Base-by-base conservation (phyloP, 805 yeast species). In the Yarrowia phangngaensis region DNA sequence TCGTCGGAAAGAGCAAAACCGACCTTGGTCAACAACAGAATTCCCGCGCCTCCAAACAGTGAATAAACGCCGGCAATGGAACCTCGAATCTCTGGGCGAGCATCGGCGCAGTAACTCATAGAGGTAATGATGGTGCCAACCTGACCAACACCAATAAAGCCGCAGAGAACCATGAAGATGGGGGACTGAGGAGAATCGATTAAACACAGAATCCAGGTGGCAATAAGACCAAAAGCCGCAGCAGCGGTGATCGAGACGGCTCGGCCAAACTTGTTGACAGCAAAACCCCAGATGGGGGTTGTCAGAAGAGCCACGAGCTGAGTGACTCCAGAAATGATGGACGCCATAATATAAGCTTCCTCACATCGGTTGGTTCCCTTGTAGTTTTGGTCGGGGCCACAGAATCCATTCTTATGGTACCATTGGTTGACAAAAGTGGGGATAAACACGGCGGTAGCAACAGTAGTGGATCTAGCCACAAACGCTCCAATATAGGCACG, bases 11-110 rank as follows among this genome's bases (percentile, higher is more conserved):
- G 65, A 12, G 64, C 57, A 4, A 88, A 88, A 5, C 88, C 89
- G 8, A 79, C 26, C 56, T 75, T 76, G 26, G 80, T 73, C 20
- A 81, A 64, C 1, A 79, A 46, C 51, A 82, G 64, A 20, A 82
- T 79, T 2, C 90, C 90, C 6, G 79, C 43, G 1, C 85, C 85
- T 13, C 87, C 88, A 54, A 73, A 67, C 49, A 82, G 71, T n/a
- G 82, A 74, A 59, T 78, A 80, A 9, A 80, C 75, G 6, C 90
- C 90, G 41, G 82, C 73, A 30, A 82, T 72, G 36, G 77, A 73
- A n/a, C 88, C 88, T 40, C 76, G 74, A 51, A 71, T 66, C 16
- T 63, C 64, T 24, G 71, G 64, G 22, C 71, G 68, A 28, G 66
- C 63, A 46, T 71, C 74, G 5, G 75, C 71, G 23, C 76, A 71